These are phyloP conservation scores for Colletotrichum tanaceti DNA, from an alignment of 2,329 filamentous ascomycete genomes.

Conservation along the genomic window DNA sequence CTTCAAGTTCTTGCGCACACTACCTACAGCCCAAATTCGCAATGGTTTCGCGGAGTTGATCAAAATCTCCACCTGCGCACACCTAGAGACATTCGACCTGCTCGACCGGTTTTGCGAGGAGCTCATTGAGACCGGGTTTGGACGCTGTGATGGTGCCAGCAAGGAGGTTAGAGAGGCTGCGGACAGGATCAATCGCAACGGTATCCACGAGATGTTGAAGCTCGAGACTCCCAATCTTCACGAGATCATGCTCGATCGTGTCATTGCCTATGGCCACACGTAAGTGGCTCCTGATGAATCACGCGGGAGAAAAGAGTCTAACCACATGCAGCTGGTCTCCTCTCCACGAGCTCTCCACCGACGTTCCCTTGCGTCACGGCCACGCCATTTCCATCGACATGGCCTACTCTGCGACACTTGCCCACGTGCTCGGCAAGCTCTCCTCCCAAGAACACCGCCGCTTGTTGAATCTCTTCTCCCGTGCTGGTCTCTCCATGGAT, in stretches of 20 bases:
- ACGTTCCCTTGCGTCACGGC: slow-evolving; percentile 76
- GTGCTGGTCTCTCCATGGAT: slow-evolving; percentile 78
- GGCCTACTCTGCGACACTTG: slow-evolving; percentile 78
- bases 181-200: slow-evolving; percentile 75
- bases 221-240: slow-evolving; percentile 79
- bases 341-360: slow-evolving; percentile 75
- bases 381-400: slow-evolving; percentile 82
- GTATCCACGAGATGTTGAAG: slow-evolving; percentile 79
- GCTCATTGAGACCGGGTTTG: slow-evolving; percentile 73
- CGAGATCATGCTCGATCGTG: slow-evolving; percentile 77
- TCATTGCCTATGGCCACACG: slow-evolving; percentile 81
- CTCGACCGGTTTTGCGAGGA: slow-evolving; percentile 77
- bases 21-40: slow-evolving; percentile 75
- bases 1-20: slow-evolving; percentile 76
- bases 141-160: slow-evolving; percentile 66
- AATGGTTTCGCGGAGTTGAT: slow-evolving; percentile 82
- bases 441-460: slow-evolving; percentile 69
- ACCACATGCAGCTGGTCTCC: slow-evolving; percentile 69
- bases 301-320: slow-evolving; percentile 8
- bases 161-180: slow-evolving; percentile 69
- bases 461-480: slow-evolving; percentile 74
- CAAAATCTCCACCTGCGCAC: slow-evolving; percentile 79
- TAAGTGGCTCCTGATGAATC: slow-evolving; percentile 48
- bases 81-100: slow-evolving; percentile 73
- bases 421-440: slow-evolving; percentile 71